phyloP scores from a whole-genome alignment of 257 asterid species.

The Capsicum baccatum region DNA sequence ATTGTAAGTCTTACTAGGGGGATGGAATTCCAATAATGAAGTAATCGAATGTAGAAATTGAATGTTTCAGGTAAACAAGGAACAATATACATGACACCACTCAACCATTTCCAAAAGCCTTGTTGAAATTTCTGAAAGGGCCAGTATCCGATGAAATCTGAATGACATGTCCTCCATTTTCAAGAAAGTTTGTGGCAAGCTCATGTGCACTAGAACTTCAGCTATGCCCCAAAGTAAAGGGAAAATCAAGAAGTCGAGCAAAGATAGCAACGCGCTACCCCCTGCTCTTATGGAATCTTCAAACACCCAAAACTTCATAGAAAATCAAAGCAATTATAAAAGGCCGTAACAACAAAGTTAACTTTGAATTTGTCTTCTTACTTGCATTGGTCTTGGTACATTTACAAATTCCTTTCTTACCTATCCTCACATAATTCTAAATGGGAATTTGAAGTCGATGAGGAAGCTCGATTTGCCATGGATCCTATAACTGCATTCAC shows the following conservation, averaged over 20 bases:
- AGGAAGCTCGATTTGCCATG: too few relatives aligned
- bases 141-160: conserved; percentile 91
- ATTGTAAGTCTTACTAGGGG: conserved; percentile 32
- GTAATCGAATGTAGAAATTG: conserved; percentile 56
- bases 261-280: conserved; percentile 78
- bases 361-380: too few relatives aligned
- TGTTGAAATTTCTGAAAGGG: conserved; percentile 82
- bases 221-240: conserved; percentile 85
- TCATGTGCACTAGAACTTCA: conserved; percentile 79
- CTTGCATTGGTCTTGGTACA: too few relatives aligned
- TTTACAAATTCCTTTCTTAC: too few relatives aligned
- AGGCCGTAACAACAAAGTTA: too few relatives aligned
- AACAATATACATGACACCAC: conserved; percentile 86
- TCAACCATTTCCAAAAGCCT: conserved; percentile 90
- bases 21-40: conserved; percentile 37
- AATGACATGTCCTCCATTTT: conserved; percentile 83
- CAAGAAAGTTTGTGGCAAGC: conserved; percentile 78
- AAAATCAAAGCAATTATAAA: too few relatives aligned
- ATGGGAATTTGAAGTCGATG: too few relatives aligned
- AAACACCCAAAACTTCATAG: too few relatives aligned
- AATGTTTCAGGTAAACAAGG: conserved; percentile 80
- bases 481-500: too few relatives aligned
- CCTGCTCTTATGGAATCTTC: too few relatives aligned
- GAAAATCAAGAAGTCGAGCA: conserved; percentile 77
- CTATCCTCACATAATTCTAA: too few relatives aligned